Percentiles rank a stretch among this genome's conserved stretches.
Conservation (phyloP, 179 eudicot species). For the Beta macrorhiza region DNA sequence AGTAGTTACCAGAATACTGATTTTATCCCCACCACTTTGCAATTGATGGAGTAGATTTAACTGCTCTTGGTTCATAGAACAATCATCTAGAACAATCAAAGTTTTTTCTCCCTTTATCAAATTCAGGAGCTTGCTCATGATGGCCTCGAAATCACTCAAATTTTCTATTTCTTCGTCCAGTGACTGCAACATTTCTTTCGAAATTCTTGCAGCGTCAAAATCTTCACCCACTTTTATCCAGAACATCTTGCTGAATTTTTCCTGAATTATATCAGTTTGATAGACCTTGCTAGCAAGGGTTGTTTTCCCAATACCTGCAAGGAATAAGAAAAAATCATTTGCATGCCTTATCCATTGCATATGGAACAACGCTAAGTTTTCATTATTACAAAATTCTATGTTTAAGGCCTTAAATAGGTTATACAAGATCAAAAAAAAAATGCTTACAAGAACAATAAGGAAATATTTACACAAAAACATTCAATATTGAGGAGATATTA, state of each 20-base stretch:
- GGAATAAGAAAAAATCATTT: neutral
- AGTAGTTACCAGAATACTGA: constrained; percentile 22
- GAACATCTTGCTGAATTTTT: neutral
- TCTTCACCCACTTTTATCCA: constrained; percentile 21
- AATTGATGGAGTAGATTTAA: constrained; percentile 13
- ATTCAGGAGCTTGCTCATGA: constrained; percentile 4
- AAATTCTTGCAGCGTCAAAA: constrained; percentile 7
- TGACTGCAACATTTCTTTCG: constrained; percentile 14
- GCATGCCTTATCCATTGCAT: neutral
- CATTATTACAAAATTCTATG: no score
- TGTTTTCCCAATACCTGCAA: constrained; percentile 23
- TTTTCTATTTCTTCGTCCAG: neutral
- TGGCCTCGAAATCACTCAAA: neutral
- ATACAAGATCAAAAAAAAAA: no score
- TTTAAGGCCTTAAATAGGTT: no score
- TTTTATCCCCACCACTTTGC: constrained; percentile 5
- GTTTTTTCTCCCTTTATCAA: neutral
- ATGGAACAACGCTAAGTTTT: no score
- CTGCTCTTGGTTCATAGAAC: neutral
- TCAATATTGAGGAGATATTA: no score
- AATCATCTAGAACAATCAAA: constrained; percentile 32
- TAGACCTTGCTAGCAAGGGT: constrained; percentile 17
- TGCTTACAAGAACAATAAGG: no score
- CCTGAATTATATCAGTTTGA: neutral
- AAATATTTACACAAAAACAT: no score